Percentiles rank a stretch among this genome's conserved stretches.
Evolutionary conservation across 768 basidiomycete genomes (phyloP).

Genomic region (Psilocybe azurescens): DNA sequence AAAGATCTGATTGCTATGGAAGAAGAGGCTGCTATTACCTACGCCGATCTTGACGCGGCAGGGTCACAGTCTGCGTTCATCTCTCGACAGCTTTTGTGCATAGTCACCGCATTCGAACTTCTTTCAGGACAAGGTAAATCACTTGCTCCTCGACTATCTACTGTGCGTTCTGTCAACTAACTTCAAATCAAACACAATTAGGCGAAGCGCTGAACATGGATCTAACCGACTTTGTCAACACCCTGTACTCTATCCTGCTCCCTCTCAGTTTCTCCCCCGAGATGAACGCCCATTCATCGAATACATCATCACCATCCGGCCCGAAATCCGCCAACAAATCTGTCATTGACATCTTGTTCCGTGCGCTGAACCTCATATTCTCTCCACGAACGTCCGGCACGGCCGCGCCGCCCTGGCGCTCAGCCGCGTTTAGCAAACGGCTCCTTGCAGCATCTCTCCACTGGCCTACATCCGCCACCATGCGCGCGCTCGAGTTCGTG

Average conservation of each 20-base stretch:
- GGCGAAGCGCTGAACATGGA: slow-evolving; percentile 99
- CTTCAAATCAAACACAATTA: slow-evolving; percentile 34
- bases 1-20: slow-evolving; percentile 73
- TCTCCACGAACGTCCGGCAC: slow-evolving; percentile 66
- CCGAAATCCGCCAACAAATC: slow-evolving; percentile 8
- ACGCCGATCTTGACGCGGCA: slow-evolving; percentile 22
- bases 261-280: slow-evolving; percentile 71
- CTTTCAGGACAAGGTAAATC: slow-evolving; percentile 90
- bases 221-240: slow-evolving; percentile 84
- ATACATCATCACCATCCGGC: slow-evolving; percentile 20
- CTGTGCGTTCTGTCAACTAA: slow-evolving; percentile 6
- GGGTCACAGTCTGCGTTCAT: slow-evolving; percentile 29
- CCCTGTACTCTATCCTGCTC: slow-evolving; percentile 83
- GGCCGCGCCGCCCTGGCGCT: slow-evolving; percentile 69
- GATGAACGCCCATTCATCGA: slow-evolving; percentile 48
- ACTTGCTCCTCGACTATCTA: slow-evolving; percentile 13
- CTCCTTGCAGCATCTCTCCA: slow-evolving; percentile 80
- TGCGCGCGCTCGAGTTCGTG: slow-evolving; percentile 79
- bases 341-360: slow-evolving; percentile 80
- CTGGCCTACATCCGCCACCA: slow-evolving; percentile 72
- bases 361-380: slow-evolving; percentile 82
- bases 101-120: slow-evolving; percentile 97
- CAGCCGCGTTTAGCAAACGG: slow-evolving; percentile 95
- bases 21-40: slow-evolving; percentile 36
- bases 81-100: slow-evolving; percentile 76